Conservation (phyloP, 2,329 filamentous ascomycete genomes). For the Bipolaris zeicola region DNA sequence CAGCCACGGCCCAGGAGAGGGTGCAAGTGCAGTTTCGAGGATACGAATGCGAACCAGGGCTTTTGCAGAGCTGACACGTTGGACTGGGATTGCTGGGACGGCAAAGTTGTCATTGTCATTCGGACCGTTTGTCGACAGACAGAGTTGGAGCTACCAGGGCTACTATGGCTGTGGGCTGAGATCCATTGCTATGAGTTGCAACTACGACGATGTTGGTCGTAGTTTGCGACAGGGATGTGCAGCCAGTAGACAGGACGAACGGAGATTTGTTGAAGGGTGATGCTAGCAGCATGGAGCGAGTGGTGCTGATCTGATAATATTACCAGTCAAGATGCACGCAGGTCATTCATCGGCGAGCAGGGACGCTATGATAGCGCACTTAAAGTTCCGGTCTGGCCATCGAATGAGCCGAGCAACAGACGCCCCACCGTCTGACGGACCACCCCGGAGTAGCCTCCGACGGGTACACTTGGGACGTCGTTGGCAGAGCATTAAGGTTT, state of each 20-base stretch:
- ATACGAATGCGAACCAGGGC: constrained; percentile 3
- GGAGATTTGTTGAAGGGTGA: constrained; percentile 1
- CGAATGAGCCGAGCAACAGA: constrained; percentile 1
- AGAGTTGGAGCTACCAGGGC: constrained; percentile 9
- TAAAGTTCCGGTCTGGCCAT: constrained; percentile 12
- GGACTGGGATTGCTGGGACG: constrained; percentile 4
- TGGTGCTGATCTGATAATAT: constrained; percentile 5
- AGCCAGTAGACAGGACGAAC: neutral
- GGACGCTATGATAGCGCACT: constrained; percentile 3
- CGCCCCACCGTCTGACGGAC: constrained; percentile 15
- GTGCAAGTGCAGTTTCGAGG: neutral
- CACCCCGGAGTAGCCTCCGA: constrained; percentile 29
- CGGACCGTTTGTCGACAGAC: constrained; percentile 12
- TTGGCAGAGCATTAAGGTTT: constrained; percentile 6
- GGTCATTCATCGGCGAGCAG: neutral
- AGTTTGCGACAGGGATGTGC: neutral
- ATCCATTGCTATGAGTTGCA: neutral
- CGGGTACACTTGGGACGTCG: constrained; percentile 10
- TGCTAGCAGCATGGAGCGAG: neutral
- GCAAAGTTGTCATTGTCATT: neutral
- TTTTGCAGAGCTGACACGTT: constrained; percentile 1
- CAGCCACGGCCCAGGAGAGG: neutral
- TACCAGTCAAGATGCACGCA: neutral
- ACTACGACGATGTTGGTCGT: neutral
- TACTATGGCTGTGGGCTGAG: neutral